Evolutionary conservation across 208 protist species (phyloP).

Genomic region (Herpetomonas tarakana): DNA sequence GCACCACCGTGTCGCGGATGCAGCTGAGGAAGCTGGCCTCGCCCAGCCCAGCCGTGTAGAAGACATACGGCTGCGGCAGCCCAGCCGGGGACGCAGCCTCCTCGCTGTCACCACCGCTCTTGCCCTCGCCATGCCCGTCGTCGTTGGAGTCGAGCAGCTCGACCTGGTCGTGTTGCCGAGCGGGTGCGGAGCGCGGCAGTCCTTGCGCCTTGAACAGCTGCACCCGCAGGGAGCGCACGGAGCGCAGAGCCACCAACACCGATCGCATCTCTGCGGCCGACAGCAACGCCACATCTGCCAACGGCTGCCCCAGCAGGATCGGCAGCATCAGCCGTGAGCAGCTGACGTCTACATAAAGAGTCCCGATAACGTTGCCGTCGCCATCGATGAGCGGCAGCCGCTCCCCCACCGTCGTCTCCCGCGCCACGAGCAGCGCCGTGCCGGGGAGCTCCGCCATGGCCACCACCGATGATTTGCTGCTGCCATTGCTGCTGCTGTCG

Average conservation of each 20-base stretch:
- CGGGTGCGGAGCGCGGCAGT: conserved; percentile 17
- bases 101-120: background rate
- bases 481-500: background rate
- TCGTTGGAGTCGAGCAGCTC: background rate
- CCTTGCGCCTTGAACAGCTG: conserved; percentile 65
- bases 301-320: conserved; percentile 40
- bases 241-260: conserved; percentile 63
- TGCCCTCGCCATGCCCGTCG: background rate
- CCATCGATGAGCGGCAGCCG: conserved; percentile 44
- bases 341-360: conserved; percentile 46
- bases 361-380: conserved; percentile 35
- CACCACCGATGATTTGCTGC: conserved; percentile 19
- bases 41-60: conserved; percentile 54
- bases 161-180: background rate
- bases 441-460: conserved; percentile 76
- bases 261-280: conserved; percentile 34
- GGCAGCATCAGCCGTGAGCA: conserved; percentile 64
- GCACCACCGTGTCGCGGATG: conserved; percentile 76
- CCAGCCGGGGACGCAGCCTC: background rate
- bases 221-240: conserved; percentile 59
- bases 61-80: conserved; percentile 76
- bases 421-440: conserved; percentile 40
- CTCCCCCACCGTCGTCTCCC: conserved; percentile 46
- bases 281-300: conserved; percentile 12
- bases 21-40: conserved; percentile 27